Evolutionary conservation across 352 stramenopile species (phyloP).

Genomic region (Poterioochromonas sp.): DNA sequence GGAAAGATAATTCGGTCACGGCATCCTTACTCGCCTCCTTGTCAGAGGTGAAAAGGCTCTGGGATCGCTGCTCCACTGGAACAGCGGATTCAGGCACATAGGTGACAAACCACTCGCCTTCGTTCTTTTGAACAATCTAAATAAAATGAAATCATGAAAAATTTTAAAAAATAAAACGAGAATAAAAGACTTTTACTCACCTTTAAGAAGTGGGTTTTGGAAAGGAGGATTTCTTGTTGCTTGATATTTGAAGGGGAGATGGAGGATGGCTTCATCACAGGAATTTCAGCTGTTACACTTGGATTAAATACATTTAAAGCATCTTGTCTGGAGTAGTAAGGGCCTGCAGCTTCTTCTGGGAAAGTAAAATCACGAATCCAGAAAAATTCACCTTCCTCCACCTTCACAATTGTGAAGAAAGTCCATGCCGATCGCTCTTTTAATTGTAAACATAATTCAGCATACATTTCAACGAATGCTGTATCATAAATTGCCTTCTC

Average conservation of each 20-base stretch:
- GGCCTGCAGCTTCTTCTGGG: background rate
- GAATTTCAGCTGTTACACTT: background rate
- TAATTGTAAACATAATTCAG: constrained; percentile 66
- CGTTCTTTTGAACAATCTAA: background rate
- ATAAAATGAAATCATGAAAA: too few relatives aligned
- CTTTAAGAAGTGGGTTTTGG: too few relatives aligned
- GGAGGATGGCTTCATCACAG: background rate
- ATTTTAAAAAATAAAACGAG: too few relatives aligned
- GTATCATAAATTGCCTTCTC: constrained; percentile 77
- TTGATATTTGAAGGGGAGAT: too few relatives aligned
- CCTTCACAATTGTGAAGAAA: constrained; percentile 66
- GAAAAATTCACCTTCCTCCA: background rate
- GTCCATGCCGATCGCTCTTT: constrained; percentile 67
- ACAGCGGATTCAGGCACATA: background rate
- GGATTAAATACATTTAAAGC: background rate
- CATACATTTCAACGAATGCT: constrained; percentile 78
- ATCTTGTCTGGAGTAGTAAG: background rate
- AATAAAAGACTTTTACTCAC: too few relatives aligned
- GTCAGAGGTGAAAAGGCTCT: background rate
- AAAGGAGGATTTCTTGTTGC: too few relatives aligned
- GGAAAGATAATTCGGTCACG: background rate
- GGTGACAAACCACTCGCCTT: background rate
- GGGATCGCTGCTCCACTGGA: background rate
- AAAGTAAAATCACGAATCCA: constrained; percentile 21
- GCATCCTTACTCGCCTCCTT: background rate